phyloP scores from a whole-genome alignment of 2,329 filamentous ascomycete genomes.

The Fulvia fulva region DNA sequence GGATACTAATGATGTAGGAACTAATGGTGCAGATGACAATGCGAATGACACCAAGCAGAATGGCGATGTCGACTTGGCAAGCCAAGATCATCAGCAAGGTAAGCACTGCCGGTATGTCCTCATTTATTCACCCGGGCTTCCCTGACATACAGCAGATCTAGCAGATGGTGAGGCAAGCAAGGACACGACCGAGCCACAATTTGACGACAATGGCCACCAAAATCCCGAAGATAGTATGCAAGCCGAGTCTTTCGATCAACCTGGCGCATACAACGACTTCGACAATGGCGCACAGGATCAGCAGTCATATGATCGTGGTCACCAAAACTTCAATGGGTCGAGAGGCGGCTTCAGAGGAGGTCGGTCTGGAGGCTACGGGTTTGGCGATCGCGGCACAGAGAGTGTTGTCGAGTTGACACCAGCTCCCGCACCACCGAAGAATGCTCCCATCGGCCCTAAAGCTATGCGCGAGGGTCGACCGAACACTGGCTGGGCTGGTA shows the following conservation, averaged over 20 bases:
- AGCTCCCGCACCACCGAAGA: constrained; percentile 33
- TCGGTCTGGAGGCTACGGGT: constrained; percentile 35
- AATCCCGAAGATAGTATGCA: constrained; percentile 1
- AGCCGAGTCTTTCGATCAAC: background rate
- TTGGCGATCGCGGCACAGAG: constrained; percentile 18
- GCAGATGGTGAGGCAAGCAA: background rate
- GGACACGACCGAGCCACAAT: background rate
- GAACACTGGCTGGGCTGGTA: constrained; percentile 72
- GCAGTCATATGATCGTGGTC: constrained; percentile 15
- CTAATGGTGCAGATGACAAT: constrained; percentile 25
- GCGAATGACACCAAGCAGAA: constrained; percentile 11
- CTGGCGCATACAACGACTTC: constrained; percentile 25
- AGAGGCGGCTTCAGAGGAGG: constrained; percentile 47
- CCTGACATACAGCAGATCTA: background rate
- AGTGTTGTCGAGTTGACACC: constrained; percentile 27
- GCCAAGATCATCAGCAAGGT: constrained; percentile 11
- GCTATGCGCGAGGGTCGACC: constrained; percentile 88
- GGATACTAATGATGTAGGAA: constrained; percentile 32
- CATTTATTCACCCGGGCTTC: background rate
- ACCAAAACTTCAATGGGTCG: constrained; percentile 37
- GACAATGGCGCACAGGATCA: constrained; percentile 17
- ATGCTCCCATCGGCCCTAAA: constrained; percentile 85
- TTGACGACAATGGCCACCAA: background rate
- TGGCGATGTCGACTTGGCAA: constrained; percentile 5
- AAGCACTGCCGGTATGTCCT: constrained; percentile 4